Base-by-base conservation (phyloP, 352 stramenopile species). In the Pilasporangium apinafurcum region DNA sequence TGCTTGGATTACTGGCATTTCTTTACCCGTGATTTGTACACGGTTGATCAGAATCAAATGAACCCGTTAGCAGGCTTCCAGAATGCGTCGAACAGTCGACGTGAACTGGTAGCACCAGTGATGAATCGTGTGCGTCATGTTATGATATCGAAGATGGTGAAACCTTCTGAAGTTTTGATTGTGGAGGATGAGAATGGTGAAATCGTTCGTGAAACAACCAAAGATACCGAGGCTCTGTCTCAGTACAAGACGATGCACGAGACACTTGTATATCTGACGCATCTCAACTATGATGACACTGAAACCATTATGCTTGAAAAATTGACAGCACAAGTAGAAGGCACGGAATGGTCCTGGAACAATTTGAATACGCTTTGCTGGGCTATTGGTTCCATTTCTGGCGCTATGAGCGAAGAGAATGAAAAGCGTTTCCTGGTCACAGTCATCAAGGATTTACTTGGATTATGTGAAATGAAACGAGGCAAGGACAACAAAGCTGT, bases 161-260 rank as follows among this genome's bases (percentile, higher is more conserved):
- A 99, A 63, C 97, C 97, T 10, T 97, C 98, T 40, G 97, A 99
- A 72, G 96, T 99, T n/a, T 78, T 99, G 33, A 98, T 99, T 56
- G 96, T 99, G 1, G 96, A 99, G 65, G 96, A 99, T 58, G 97
- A 99, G 44, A 98, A 99, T 62, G 97, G 97, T 24, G 95, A 95
- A 47, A 93, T 97, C 45, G 83, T 97, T 27, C 83, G 96, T 24
- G 96, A 99, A 69, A 98, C 90, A n/a, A 98, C 92, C 14, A 98
- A 99, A 69, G 96, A 99, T 59, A 99, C 96, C 7, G 96, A 99
- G 62, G 96, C 97, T 1, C 93, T 99, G 53, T 98, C 96, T 25
- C 95, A 99, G 78, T 99, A 99, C 75, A 99, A 99, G 77, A 99
- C 94, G 7, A 99, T 99, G 96, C 81, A 97, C 47, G 96, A 99